Base-by-base conservation (phyloP, 78 protist species). In the Dictyostelium citrinum region DNA sequence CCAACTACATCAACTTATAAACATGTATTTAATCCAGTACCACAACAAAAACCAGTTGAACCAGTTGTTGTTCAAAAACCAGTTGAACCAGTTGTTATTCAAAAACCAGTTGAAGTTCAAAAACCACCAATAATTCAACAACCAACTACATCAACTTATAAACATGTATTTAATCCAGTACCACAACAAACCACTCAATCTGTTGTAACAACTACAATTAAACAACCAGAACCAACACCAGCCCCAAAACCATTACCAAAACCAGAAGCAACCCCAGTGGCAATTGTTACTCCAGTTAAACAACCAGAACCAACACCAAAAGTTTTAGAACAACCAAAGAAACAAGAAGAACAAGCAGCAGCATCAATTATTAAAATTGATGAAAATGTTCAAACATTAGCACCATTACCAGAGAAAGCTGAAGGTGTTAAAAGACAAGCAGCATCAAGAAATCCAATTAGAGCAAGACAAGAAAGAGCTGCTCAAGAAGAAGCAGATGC, bases 391-490 rank as follows among this genome's bases (percentile, higher is more conserved):
- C 67, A 41, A 45, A 45, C 16, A 12, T 46, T 77, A 22, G 81
- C 90, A 37, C 95, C 90, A 74, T 77, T 77, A 51, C 90, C 95
- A 55, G 91, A 91, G 33, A 91, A 91, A 58, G 77, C 77, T 22
- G 95, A 83, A 45, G 71, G 22, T 17, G 77, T 84, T 1, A 84
- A 60, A 35, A 91, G 95, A 64, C 86, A 93, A 68, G 81, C 96
- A 1, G 92, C 96, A 6, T 77, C 91, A 22, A 93, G 74, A 55
- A 93, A 93, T 78, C 96, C 96, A 80, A 83, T 93, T 64, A 75
- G 96, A 71, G 96, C 91, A 1, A 83, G 96, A 71, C 93, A 85
- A 49, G 91, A 82, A 75, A 58, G 84, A 33, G 96, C 95, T 37
- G 95, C 82, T 10, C 43, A 29, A 58, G 95, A 91, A 22, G 95